Base-by-base conservation (phyloP, 768 basidiomycete species). In the Hirschioporus abietinus region DNA sequence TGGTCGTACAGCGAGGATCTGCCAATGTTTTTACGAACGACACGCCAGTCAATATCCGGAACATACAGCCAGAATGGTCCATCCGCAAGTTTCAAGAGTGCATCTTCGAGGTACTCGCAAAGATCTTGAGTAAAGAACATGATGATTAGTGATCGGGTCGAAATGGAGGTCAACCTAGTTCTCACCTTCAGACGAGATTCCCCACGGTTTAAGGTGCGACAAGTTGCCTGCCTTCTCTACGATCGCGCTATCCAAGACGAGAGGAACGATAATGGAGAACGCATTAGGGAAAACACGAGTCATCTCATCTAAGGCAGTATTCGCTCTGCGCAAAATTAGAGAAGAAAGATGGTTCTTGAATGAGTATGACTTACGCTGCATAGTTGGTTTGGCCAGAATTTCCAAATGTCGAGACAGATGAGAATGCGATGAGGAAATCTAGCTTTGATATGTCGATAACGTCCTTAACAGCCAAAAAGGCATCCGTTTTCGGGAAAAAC, bases 351-450 rank as follows among this genome's bases (percentile, higher is more conserved):
- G 20, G 20, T 52, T 1, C 42, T 15, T 1, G 12, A 52, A 6
- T 52, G 15, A 30, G 52, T 35, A 25, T 67, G 69, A 58, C 62
- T 67, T 59, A 79, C 77, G 72, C 72, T 10, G 76, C 74, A 68
- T 80, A 80, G 64, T 80, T 81, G 0, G 78, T 75, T 68, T 81
- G 80, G 1, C 79, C 80, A 17, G 72, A 70, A 63, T 68, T 74
- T 18, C 80, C 80, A 67, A 78, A 77, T 7, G 76, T 34, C 20
- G 60, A 68, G 7, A 78, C 74, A 1, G 79, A 78, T 0, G 78
- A 77, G 34, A 78, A 73, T 1, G 73, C 69, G 57, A 80, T 68
- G 18, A 79, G 66, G 68, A 80, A 81, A 26, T 80, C 79, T 20
- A 79, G 70, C 9, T 64, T 60, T 18, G 67, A 60, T 23, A 80